These are phyloP conservation scores for Gaertneriomyces semiglobifer DNA, from an alignment of 192 early-diverging fungal species.

Conservation along the genomic window DNA sequence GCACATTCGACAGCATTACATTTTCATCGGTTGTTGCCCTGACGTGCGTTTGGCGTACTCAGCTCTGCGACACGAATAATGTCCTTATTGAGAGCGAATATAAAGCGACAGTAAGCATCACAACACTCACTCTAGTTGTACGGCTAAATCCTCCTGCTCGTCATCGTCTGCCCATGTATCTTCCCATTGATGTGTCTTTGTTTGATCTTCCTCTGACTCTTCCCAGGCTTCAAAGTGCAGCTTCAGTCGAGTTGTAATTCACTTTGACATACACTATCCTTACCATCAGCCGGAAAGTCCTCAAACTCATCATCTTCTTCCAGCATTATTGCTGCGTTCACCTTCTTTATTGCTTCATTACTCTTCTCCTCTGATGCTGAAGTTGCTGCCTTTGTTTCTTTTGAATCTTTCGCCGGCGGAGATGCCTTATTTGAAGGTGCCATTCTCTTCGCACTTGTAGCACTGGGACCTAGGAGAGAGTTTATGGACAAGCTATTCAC, in stretches of 20 bases:
- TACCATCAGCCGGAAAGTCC: constrained; percentile 25
- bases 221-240: constrained; percentile 19
- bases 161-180: constrained; percentile 31
- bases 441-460: no score
- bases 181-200: constrained; percentile 22
- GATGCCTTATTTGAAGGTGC: no score
- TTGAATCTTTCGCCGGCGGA: not conserved
- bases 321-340: constrained; percentile 19
- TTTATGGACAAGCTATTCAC: no score
- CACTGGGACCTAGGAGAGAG: no score
- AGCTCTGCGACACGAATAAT: no score
- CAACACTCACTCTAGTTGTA: constrained; percentile 16
- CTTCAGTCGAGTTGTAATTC: not conserved
- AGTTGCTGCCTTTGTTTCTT: not conserved
- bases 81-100: no score
- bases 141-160: constrained; percentile 20
- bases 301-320: constrained; percentile 29
- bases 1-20: no score
- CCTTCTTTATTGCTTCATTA: constrained; percentile 18
- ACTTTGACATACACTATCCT: not conserved
- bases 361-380: constrained; percentile 20
- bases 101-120: no score
- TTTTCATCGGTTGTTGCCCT: no score
- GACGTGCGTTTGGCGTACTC: no score
- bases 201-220: constrained; percentile 15